Conservation (phyloP, 768 basidiomycete species). For the Lentinula detonsa region DNA sequence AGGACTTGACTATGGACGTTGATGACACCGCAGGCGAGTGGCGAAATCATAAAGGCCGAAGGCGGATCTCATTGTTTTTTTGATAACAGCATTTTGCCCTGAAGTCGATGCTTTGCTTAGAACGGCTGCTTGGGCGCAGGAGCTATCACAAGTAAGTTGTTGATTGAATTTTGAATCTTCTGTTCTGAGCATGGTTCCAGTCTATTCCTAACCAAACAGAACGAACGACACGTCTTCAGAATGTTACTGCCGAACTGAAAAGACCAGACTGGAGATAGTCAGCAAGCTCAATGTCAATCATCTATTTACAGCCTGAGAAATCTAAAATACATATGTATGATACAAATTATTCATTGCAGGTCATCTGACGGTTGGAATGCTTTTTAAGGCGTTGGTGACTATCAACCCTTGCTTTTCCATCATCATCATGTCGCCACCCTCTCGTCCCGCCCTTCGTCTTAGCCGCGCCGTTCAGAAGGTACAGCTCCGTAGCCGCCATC, state of each 20-base stretch:
- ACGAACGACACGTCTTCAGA: neutral
- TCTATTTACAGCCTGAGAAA: neutral
- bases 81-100: neutral
- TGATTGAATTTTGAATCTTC: neutral
- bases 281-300: neutral
- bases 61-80: neutral
- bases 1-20: neutral
- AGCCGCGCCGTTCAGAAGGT: neutral
- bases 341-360: neutral
- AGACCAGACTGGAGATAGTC: slow-evolving; percentile 2
- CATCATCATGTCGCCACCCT: neutral
- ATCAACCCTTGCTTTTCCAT: neutral
- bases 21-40: neutral
- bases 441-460: neutral
- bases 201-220: slow-evolving; percentile 1
- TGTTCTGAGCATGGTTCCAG: neutral
- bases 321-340: neutral
- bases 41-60: neutral
- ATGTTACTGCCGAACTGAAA: neutral
- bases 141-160: slow-evolving; percentile 2
- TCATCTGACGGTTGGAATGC: neutral
- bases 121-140: neutral
- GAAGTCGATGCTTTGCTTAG: neutral
- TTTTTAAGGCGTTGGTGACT: neutral
- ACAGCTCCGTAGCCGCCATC: neutral